phyloP scores from a whole-genome alignment of 1,139 yeast species.

The Entelexis paramagnoliae region DNA sequence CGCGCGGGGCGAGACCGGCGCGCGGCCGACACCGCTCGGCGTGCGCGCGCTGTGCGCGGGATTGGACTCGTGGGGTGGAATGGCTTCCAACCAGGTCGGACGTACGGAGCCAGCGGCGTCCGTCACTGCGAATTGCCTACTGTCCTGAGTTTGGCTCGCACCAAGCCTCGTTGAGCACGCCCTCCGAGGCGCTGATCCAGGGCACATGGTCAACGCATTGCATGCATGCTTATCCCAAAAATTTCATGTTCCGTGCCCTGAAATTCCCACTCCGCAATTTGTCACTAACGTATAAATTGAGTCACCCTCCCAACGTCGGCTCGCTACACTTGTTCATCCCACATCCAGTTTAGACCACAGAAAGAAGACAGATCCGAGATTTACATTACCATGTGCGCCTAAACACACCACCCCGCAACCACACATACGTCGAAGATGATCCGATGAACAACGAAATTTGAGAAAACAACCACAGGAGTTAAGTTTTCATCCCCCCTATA shows the following conservation, averaged over 20 bases:
- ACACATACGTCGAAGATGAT: slow-evolving; percentile 11
- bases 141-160: too few species aligned
- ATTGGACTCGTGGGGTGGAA: too few species aligned
- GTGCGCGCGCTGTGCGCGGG: not conserved
- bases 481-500: slow-evolving; percentile 8
- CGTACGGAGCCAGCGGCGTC: too few species aligned
- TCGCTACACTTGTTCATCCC: slow-evolving; percentile 4
- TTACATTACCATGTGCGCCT: slow-evolving; percentile 17
- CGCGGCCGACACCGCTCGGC: not conserved
- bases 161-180: slow-evolving; percentile 1
- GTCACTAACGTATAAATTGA: slow-evolving; percentile 16
- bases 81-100: too few species aligned
- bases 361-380: slow-evolving; percentile 6
- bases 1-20: slow-evolving; percentile 4
- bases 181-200: slow-evolving; percentile 5
- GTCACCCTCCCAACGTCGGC: slow-evolving; percentile 10
- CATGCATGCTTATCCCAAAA: slow-evolving; percentile 7
- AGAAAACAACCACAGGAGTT: slow-evolving; percentile 7
- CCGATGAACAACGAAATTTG: slow-evolving; percentile 6
- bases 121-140: too few species aligned
- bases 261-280: slow-evolving; percentile 7
- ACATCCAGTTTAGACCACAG: slow-evolving; percentile 14
- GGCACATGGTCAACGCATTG: not conserved
- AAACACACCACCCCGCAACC: slow-evolving; percentile 5
- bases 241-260: slow-evolving; percentile 15